Evolutionary conservation across 2,329 filamentous ascomycete species (phyloP).

Genomic region (Davidsoniella australis): DNA sequence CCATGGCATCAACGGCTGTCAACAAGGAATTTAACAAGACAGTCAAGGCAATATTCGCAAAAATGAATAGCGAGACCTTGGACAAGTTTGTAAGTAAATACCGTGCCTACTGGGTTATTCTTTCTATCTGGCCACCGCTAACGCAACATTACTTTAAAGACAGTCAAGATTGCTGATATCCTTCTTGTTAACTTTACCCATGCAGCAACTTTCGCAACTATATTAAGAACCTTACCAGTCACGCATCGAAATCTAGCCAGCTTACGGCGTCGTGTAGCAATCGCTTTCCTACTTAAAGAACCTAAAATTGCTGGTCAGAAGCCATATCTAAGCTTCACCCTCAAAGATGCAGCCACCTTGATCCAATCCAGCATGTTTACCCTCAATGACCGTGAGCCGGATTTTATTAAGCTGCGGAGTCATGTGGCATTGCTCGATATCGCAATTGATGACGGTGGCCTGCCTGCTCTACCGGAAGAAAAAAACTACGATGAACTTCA

Average conservation of each 20-base stretch:
- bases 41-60: conserved; percentile 26
- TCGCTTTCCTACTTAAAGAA: conserved; percentile 43
- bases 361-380: conserved; percentile 31
- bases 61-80: conserved; percentile 24
- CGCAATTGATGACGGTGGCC: conserved; percentile 46
- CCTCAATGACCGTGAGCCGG: conserved; percentile 32
- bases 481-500: conserved; percentile 17
- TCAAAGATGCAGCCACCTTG: conserved; percentile 11
- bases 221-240: conserved; percentile 42
- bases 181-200: conserved; percentile 30
- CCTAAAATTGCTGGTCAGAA: conserved; percentile 24
- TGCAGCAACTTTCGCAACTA: conserved; percentile 35
- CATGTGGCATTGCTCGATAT: conserved; percentile 54
- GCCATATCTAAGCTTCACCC: conserved; percentile 23
- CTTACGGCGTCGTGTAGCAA: conserved; percentile 48
- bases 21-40: conserved; percentile 25
- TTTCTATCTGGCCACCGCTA: background rate
- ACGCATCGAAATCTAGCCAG: conserved; percentile 33
- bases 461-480: background rate
- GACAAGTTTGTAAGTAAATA: conserved; percentile 25
- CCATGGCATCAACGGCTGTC: conserved; percentile 15
- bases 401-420: conserved; percentile 54
- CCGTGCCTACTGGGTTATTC: background rate
- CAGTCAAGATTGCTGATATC: background rate
- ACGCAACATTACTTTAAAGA: background rate